Conservation (phyloP, 371 early-diverging fungal species). For the Apophysomyces elegans region DNA sequence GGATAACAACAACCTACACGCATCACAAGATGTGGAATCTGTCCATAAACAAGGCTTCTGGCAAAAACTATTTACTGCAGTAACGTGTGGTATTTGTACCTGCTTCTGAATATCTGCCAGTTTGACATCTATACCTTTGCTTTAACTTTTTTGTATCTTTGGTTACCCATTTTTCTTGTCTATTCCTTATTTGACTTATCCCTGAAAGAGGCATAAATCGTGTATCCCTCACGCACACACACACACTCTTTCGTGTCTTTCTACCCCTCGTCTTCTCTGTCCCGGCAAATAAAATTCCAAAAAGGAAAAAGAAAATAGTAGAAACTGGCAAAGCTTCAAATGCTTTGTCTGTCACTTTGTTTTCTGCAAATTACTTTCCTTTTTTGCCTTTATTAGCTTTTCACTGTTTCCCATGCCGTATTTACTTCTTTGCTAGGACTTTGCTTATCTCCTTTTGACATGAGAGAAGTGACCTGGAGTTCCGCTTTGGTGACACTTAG, state of each 20-base stretch:
- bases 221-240: too few relatives aligned
- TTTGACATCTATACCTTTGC: neutral
- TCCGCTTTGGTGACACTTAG: slow-evolving; percentile 43
- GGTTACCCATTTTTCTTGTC: slow-evolving; percentile 2
- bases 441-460: slow-evolving; percentile 20
- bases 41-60: slow-evolving; percentile 27
- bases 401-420: too few relatives aligned
- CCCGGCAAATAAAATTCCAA: too few relatives aligned
- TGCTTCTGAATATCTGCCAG: slow-evolving; percentile 3
- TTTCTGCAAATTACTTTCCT: neutral
- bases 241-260: too few relatives aligned
- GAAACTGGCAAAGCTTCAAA: too few relatives aligned
- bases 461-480: slow-evolving; percentile 29
- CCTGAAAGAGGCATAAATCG: neutral
- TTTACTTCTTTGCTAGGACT: neutral
- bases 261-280: too few relatives aligned
- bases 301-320: too few relatives aligned
- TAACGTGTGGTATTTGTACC: slow-evolving; percentile 26
- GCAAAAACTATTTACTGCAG: slow-evolving; percentile 19
- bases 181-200: neutral
- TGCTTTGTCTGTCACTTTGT: too few relatives aligned
- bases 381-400: neutral
- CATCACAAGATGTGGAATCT: slow-evolving; percentile 25
- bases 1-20: slow-evolving; percentile 24
- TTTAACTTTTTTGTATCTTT: neutral